Percentiles rank a stretch among this genome's conserved stretches.
These are phyloP conservation scores for Saccharomycopsis crataegensis DNA, from an alignment of 1,139 yeast genomes.

Conservation along the genomic window DNA sequence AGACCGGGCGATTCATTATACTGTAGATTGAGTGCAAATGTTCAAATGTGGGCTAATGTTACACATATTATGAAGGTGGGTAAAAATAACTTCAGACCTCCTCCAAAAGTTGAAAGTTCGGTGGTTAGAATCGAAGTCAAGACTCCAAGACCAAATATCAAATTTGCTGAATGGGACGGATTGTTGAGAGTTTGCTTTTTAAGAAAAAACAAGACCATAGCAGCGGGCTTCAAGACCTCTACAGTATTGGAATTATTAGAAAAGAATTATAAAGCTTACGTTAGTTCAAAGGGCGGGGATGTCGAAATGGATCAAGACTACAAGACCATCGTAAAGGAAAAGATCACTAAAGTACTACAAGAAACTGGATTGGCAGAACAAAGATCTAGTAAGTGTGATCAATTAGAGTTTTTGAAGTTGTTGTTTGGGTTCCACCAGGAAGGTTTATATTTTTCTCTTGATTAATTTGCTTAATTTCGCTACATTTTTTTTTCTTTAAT, in stretches of 20 bases:
- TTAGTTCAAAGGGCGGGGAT: constrained; percentile 23
- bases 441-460: constrained; percentile 68
- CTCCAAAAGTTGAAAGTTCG: constrained; percentile 96
- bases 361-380: constrained; percentile 78
- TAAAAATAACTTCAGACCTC: constrained; percentile 92
- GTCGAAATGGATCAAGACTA: constrained; percentile 41
- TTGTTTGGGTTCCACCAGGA: constrained; percentile 94
- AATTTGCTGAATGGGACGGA: constrained; percentile 97
- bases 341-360: constrained; percentile 57
- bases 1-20: constrained; percentile 92
- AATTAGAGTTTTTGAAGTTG: constrained; percentile 82
- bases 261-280: constrained; percentile 74
- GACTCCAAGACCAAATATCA: constrained; percentile 84
- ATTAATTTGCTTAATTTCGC: background rate
- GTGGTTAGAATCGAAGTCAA: constrained; percentile 92
- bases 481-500: background rate
- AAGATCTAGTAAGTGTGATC: constrained; percentile 92
- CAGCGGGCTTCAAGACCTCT: constrained; percentile 84
- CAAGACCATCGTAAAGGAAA: constrained; percentile 44
- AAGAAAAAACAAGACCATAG: constrained; percentile 84
- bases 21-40: constrained; percentile 91
- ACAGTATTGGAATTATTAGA: constrained; percentile 82
- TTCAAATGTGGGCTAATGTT: constrained; percentile 98
- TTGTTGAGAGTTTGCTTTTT: constrained; percentile 83
- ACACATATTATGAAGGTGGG: constrained; percentile 99